Percentiles rank a stretch among this genome's conserved stretches.
Conservation (phyloP, 2,329 filamentous ascomycete species). For the Ophiostoma triangulosporum region DNA sequence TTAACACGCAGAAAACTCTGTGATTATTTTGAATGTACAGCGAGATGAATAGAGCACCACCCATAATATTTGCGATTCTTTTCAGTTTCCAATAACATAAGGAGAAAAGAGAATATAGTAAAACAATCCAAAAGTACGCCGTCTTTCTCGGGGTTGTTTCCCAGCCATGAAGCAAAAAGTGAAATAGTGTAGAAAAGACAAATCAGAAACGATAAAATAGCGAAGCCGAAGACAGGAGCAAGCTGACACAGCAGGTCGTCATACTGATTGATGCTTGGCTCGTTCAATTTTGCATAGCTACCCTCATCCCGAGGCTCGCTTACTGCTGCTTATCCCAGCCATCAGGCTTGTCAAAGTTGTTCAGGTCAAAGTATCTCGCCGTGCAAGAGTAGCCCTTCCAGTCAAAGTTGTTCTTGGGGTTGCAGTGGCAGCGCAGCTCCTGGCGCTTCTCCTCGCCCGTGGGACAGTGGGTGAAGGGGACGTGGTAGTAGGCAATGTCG, state of each 20-base stretch:
- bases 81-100: background rate
- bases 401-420: slow-evolving; percentile 95
- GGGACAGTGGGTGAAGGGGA: slow-evolving; percentile 95
- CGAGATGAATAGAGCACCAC: background rate
- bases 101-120: background rate
- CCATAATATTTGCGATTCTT: background rate
- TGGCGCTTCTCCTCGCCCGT: slow-evolving; percentile 74
- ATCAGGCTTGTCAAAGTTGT: slow-evolving; percentile 66
- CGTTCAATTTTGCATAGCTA: background rate
- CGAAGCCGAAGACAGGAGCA: background rate
- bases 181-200: background rate
- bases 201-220: background rate
- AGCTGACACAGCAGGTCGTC: background rate
- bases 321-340: slow-evolving; percentile 65
- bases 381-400: slow-evolving; percentile 96
- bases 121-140: slow-evolving; percentile 5
- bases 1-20: too few relatives aligned
- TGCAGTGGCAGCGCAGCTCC: slow-evolving; percentile 84
- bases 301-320: slow-evolving; percentile 1
- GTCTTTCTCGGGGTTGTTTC: slow-evolving; percentile 3
- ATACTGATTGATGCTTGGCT: background rate
- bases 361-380: slow-evolving; percentile 71
- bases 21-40: background rate
- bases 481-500: slow-evolving; percentile 96
- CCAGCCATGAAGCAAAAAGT: slow-evolving; percentile 1